Evolutionary conservation across 306 rosid species (phyloP), one percentile per base, ranked within the genome.

Genomic region (Dicorynia guianensis): DNA sequence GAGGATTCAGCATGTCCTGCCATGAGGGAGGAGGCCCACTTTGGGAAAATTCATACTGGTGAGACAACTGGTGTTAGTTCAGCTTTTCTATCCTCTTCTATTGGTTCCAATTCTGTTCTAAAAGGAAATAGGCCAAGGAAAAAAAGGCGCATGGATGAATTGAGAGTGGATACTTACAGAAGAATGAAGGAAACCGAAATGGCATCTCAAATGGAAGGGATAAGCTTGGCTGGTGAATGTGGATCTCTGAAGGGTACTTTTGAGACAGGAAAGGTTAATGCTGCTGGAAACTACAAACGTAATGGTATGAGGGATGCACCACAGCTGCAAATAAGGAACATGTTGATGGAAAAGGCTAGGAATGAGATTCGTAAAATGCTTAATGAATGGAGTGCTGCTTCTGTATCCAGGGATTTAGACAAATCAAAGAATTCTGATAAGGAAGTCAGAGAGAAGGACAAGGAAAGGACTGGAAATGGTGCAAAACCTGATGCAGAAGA

Each of bases 361-460:
- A 90, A 67, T 39, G 86, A 52, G 70, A 87, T 94, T 74, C 5
- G n/a, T n/a, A 72, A 63, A 75, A 88, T 83, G 84, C 89, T 94
- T 69, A 75, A 70, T 33, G 90, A 82, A 69, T 77, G 79, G 90
- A 76, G 72, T 19, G 60, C 33, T 25, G 70, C 83, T 71, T 74
- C 72, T 67, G 46, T 36, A 7, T 15, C 68, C 30, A 83, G 76
- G 75, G 80, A 68, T 72, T 75, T 67, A 39, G 56, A 63, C 56
- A 75, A 72, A 68, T 60, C 68, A 15, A 67, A 50, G 69, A 78
- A 52, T 44, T 52, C 57, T 58, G 77, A 75, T 11, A 12, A 76
- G 74, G 82, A 74, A 36, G 55, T 49, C 63, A 63, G 6, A 42
- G 81, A 53, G 74, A 87, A 79, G 78, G 76, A 72, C 56, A 81